Base-by-base conservation (phyloP, 1,284 basidiomycete genomes). In the Neolentinus lepideus region DNA sequence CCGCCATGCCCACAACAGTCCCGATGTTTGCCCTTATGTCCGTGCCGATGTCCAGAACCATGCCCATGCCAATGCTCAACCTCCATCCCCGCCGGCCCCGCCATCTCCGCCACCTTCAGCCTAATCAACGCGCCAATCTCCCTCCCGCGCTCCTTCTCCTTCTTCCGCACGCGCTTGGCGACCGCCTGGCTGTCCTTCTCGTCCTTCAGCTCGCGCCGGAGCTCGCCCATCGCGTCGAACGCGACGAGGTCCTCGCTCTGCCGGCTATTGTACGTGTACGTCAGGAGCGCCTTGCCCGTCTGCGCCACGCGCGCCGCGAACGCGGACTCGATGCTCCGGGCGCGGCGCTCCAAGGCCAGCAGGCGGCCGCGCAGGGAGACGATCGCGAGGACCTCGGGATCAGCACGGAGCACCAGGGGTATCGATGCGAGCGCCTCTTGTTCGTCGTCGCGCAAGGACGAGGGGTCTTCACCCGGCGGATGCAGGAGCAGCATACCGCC, bases 61-160 rank as follows among this genome's bases (percentile, higher is more conserved):
- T 54, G 35, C 57, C 51, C 52, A 52, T 24, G n/a, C 58, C 50
- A 54, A 38, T 35, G 57, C 24, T 47, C 52, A 19, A 58, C 60
- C 55, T 26, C 43, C 19, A 54, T 46, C 52, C 27, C 22, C 56
- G 46, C 38, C 52, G 56, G 56, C 53, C 57, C 55, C 59, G 14
- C 60, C 21, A 4, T 52, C 25, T 57, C 63, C 21, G 22, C 63
- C 51, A 80, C 61, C 70, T 79, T 81, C 56, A 82, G 63, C 57
- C 76, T 69, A 54, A 83, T 64, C 59, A 83, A 67, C 19, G 76
- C 68, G 2, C 75, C 72, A 24, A 83, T 67, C 67, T 83, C 81
- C 59, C 75, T 74, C 26, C 75, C 71, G 29, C 75, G 67, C 65
- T 80, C 78, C 62, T 78, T 78, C 61, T 79, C 76, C 51, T 69